Percentiles rank a stretch among this genome's conserved stretches.
phyloP scores from a whole-genome alignment of 2,329 filamentous ascomycete genomes.

The Grosmannia penicillata region DNA sequence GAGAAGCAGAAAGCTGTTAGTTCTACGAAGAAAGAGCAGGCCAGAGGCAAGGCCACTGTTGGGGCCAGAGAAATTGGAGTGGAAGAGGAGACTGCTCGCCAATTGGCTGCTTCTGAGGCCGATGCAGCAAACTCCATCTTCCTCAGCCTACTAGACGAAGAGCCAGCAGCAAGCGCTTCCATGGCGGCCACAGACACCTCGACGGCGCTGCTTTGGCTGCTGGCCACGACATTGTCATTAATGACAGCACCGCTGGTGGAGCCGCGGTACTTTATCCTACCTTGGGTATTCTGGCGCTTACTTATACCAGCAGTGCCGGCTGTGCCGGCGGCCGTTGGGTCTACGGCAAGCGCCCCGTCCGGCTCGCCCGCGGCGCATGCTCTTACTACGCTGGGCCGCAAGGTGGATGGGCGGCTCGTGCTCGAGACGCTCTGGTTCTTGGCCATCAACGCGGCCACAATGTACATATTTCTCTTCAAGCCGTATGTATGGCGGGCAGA shows the following conservation, averaged over 20 bases:
- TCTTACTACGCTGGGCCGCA: conserved; percentile 8
- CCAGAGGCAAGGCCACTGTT: not conserved
- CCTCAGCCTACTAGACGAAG: conserved; percentile 10
- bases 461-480: conserved; percentile 54
- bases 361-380: not conserved
- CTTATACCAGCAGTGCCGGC: conserved; percentile 46
- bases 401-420: conserved; percentile 31
- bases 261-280: conserved; percentile 88
- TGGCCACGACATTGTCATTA: conserved; percentile 62
- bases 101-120: not conserved
- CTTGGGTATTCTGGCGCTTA: conserved; percentile 86
- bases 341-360: not conserved
- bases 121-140: conserved; percentile 1
- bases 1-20: too few relatives aligned
- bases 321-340: not conserved
- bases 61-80: not conserved
- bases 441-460: conserved; percentile 47
- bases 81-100: not conserved
- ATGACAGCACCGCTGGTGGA: conserved; percentile 86
- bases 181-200: conserved; percentile 26
- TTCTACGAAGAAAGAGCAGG: not conserved
- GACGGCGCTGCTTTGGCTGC: conserved; percentile 41
- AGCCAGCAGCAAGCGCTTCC: conserved; percentile 14
- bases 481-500: conserved; percentile 51
- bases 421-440: conserved; percentile 58